These are phyloP conservation scores for Puccinia hordei DNA, from an alignment of 1,284 basidiomycete species.

Conservation along the genomic window DNA sequence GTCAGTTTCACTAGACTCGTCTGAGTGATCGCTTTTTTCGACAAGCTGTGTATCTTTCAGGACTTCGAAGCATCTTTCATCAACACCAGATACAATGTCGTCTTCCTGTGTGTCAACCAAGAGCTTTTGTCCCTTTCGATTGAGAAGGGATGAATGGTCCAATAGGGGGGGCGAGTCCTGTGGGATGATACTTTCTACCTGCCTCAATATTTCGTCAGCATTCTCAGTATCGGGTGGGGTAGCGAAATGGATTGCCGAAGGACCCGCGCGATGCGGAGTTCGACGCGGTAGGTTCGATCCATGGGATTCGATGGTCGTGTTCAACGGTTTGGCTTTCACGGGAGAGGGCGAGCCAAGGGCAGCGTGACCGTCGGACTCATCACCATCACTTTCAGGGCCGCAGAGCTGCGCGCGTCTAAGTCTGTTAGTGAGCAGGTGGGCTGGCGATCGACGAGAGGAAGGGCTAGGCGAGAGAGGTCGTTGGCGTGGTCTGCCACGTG, in stretches of 20 bases:
- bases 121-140: neutral
- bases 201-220: neutral
- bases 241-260: neutral
- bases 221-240: neutral
- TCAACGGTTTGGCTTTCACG: neutral
- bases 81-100: conserved; percentile 4
- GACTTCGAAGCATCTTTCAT: conserved; percentile 19
- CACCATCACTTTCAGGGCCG: neutral
- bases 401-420: neutral
- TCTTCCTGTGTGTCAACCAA: neutral
- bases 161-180: neutral
- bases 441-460: neutral
- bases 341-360: neutral
- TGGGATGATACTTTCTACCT: neutral
- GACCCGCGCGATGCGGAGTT: neutral
- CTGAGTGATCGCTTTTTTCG: neutral
- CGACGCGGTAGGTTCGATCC: neutral
- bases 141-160: neutral
- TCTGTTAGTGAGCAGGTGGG: neutral
- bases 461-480: conserved; percentile 2
- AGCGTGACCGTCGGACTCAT: neutral
- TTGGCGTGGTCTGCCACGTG: neutral
- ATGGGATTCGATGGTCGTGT: neutral
- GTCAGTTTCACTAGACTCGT: neutral
- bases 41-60: neutral